Evolutionary conservation across 176 grass and related monocot species (phyloP).

Genomic region (Carex cristatella): DNA sequence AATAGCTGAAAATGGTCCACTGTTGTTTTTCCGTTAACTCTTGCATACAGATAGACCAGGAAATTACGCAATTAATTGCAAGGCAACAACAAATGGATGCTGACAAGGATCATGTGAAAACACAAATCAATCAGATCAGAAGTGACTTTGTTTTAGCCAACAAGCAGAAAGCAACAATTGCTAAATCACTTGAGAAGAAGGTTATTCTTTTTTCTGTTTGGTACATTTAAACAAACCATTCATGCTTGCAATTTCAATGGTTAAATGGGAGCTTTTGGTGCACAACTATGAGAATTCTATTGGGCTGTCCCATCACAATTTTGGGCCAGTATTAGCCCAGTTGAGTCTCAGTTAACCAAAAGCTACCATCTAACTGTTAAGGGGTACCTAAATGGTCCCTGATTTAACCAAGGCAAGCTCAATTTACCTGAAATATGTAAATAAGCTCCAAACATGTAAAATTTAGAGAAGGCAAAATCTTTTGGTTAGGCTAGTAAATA

Average conservation of each 20-base stretch:
- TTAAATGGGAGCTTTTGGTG: background rate
- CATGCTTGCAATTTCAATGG: background rate
- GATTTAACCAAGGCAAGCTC: background rate
- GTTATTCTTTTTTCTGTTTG: slow-evolving; percentile 32
- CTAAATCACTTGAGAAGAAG: slow-evolving; percentile 87
- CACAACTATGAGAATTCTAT: background rate
- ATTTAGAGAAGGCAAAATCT: background rate
- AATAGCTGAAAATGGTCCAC: background rate
- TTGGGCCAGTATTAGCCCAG: background rate
- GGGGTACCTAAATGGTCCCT: background rate
- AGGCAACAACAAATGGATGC: slow-evolving; percentile 95
- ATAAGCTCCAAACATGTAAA: background rate
- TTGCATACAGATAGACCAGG: slow-evolving; percentile 84
- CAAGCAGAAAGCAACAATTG: slow-evolving; percentile 65
- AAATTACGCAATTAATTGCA: slow-evolving; percentile 82
- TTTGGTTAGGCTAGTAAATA: background rate
- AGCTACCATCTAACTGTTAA: background rate
- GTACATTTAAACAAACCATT: background rate
- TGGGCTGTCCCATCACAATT: background rate
- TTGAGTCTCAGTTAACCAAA: background rate
- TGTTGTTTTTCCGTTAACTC: slow-evolving; percentile 61
- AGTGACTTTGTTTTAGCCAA: slow-evolving; percentile 55
- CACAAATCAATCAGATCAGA: slow-evolving; percentile 66
- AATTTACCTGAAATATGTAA: background rate
- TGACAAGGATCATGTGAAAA: slow-evolving; percentile 74